These are phyloP conservation scores for Phytopythium vexans DNA, from an alignment of 352 stramenopile species.

Conservation along the genomic window DNA sequence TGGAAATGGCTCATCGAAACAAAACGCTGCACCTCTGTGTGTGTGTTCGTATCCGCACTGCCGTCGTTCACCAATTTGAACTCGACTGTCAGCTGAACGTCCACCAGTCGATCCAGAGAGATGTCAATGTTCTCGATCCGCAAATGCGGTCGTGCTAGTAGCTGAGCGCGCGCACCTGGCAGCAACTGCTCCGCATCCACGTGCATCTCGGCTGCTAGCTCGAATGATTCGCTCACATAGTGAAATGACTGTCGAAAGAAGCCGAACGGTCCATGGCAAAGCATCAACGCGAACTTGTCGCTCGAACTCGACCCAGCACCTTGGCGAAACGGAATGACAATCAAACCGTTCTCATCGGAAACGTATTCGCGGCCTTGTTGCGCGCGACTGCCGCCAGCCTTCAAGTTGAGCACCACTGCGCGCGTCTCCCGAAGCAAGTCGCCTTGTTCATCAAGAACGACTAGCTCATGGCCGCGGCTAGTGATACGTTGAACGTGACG, in stretches of 20 bases:
- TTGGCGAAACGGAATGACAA: constrained; percentile 48
- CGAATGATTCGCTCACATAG: constrained; percentile 34
- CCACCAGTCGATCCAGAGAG: too few relatives aligned
- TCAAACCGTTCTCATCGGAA: constrained; percentile 22
- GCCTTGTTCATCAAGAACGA: constrained; percentile 45
- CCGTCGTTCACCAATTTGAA: constrained; percentile 26
- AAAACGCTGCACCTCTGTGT: constrained; percentile 24
- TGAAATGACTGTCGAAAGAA: constrained; percentile 33
- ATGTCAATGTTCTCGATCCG: constrained; percentile 7
- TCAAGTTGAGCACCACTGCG: constrained; percentile 39
- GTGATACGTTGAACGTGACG: constrained; percentile 46
- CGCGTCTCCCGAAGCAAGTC: constrained; percentile 27
- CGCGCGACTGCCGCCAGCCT: constrained; percentile 24
- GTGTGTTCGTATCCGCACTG: constrained; percentile 20
- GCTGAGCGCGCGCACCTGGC: constrained; percentile 28
- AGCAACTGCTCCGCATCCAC: constrained; percentile 54
- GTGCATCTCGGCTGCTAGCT: constrained; percentile 33
- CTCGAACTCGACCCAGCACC: constrained; percentile 8
- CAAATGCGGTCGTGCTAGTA: constrained; percentile 23
- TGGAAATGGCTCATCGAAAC: constrained; percentile 16
- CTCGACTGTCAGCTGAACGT: constrained; percentile 22
- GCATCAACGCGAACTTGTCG: constrained; percentile 40
- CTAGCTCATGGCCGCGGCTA: constrained; percentile 41
- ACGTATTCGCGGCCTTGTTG: constrained; percentile 30
- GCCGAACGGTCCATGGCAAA: constrained; percentile 37